phyloP scores from a whole-genome alignment of 2,329 filamentous ascomycete genomes.

The Cladosporium colombiae region DNA sequence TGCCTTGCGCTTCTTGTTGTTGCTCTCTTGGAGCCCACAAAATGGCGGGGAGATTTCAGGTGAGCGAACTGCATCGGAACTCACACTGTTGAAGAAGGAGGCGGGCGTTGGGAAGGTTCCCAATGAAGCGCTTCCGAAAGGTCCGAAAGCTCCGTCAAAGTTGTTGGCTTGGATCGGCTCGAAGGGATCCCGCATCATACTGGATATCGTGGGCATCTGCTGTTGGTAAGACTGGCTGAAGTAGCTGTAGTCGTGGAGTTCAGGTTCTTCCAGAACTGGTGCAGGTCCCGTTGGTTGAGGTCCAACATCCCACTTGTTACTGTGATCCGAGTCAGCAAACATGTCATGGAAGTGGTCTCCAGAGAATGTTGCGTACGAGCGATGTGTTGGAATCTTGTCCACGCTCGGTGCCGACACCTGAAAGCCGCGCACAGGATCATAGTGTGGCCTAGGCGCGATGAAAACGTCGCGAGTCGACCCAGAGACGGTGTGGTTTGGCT shows the following conservation, averaged over 20 bases:
- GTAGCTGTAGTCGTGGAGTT: neutral
- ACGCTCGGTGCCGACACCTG: conserved; percentile 8
- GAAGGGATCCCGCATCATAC: neutral
- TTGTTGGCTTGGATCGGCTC: neutral
- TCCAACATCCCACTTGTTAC: conserved; percentile 15
- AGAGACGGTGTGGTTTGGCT: neutral
- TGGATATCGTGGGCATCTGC: neutral
- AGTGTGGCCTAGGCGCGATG: conserved; percentile 26
- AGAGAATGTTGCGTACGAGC: conserved; percentile 20
- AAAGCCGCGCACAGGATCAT: conserved; percentile 33
- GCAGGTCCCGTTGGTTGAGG: neutral
- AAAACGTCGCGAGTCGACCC: conserved; percentile 22
- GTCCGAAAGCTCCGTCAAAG: neutral
- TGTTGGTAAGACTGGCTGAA: neutral
- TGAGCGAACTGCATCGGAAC: neutral
- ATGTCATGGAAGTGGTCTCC: conserved; percentile 3
- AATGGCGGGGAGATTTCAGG: neutral
- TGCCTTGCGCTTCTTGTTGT: conserved; percentile 32
- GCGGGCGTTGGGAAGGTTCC: neutral
- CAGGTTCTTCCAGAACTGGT: neutral
- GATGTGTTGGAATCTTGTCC: neutral
- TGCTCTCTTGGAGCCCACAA: neutral
- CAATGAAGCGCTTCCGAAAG: neutral
- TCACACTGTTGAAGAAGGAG: neutral
- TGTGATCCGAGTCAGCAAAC: conserved; percentile 19